Base-by-base conservation (phyloP, 495 filamentous ascomycete species). In the Tuber aestivum region DNA sequence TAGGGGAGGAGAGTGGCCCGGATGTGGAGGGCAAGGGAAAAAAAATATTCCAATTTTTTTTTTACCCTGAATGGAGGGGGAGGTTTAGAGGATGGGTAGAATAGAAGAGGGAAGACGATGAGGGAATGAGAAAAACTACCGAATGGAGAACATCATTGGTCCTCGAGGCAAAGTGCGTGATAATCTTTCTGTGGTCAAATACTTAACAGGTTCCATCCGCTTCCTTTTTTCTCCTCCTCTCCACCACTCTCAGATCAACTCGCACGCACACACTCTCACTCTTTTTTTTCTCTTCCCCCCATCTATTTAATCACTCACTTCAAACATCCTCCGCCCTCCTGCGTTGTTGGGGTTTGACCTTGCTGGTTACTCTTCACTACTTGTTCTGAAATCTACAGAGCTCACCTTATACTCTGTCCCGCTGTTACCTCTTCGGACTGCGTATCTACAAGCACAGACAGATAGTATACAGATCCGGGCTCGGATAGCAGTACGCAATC, bases 161-260 rank as follows among this genome's bases (percentile, higher is more conserved):
- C 27, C 56, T 18, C 5, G 32, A 65, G 56, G 6, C 2, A 65
- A 12, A 65, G 27, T 61, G 56, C 32, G 27, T 65, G 56, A 65
- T 74, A 78, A 65, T 79, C 76, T 74, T 79, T 38, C 48, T 56
- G 41, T 50, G 69, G 42, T 70, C 72, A 68, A 78, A 65, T 79
- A 79, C 73, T 79, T 79, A 78, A 79, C 72, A 48, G 45, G 41
- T 72, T 77, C 77, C 72, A 71, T 72, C 78, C 77, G 69, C 56
- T 73, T 79, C 71, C 44, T 71, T 71, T 41, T 73, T 77, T 20
- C 72, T 73, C 72, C 56, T 73, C 72, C 56, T 32, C 56, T 35
- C 56, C 56, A 61, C 56, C n/a, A 14, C 56, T 61, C 56, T 61
- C 56, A 61, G 56, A 61, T 61, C 56, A 65, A 65, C 32, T 35